Evolutionary conservation across 345 rosid species (phyloP).

Genomic region (Gynandropsis gynandra): DNA sequence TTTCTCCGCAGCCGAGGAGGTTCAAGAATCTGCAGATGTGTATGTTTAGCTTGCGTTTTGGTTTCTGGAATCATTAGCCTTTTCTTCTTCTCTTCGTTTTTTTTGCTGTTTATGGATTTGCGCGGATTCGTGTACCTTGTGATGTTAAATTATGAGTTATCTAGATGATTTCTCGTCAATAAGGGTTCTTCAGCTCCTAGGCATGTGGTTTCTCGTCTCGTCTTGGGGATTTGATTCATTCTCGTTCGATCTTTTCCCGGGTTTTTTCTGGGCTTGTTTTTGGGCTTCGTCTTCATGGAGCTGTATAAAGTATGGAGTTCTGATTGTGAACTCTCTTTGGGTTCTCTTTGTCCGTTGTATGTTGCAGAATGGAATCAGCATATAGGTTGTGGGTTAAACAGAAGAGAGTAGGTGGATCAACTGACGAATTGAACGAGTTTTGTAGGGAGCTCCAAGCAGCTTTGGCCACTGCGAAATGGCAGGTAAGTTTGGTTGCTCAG

Average conservation of each 20-base stretch:
- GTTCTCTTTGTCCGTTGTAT: slow-evolving; percentile 10
- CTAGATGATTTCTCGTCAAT: background rate
- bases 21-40: slow-evolving; percentile 84
- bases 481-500: too few species aligned
- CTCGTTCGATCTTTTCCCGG: too few species aligned
- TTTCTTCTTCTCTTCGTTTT: slow-evolving; percentile 6
- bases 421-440: slow-evolving; percentile 39
- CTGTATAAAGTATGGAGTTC: background rate
- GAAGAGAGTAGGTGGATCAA: slow-evolving; percentile 34
- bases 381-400: slow-evolving; percentile 64
- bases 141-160: background rate
- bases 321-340: background rate
- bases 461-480: slow-evolving; percentile 90
- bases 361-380: slow-evolving; percentile 76
- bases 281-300: background rate
- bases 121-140: slow-evolving; percentile 7
- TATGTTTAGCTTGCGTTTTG: slow-evolving; percentile 28
- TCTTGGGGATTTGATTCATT: background rate
- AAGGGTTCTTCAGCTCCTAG: background rate
- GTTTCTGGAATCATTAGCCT: background rate
- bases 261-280: too few species aligned
- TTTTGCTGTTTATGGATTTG: background rate
- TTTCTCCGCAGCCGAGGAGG: slow-evolving; percentile 93
- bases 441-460: slow-evolving; percentile 74
- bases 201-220: too few species aligned